These are phyloP conservation scores for Colletotrichum sp. DNA, from an alignment of 2,329 filamentous ascomycete species.

Conservation along the genomic window DNA sequence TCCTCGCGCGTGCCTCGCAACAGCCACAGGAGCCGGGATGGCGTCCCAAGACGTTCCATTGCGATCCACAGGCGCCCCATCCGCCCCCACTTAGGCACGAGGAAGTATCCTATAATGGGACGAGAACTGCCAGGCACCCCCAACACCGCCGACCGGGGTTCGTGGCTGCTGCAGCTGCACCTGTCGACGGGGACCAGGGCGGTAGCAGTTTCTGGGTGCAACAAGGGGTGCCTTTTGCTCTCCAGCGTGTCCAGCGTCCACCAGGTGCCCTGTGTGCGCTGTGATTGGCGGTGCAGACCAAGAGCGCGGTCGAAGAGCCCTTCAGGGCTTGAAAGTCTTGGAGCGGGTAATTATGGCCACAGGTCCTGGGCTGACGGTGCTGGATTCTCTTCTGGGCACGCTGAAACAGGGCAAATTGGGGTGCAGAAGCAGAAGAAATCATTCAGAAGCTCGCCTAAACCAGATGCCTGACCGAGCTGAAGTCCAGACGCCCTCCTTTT, in stretches of 20 bases:
- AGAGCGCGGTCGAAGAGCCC: neutral
- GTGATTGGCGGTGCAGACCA: neutral
- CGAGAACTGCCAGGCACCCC: neutral
- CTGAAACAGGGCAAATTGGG: constrained; percentile 1
- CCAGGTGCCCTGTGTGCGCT: neutral
- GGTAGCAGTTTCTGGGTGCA: neutral
- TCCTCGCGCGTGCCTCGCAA: neutral
- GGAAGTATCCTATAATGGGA: constrained; percentile 5
- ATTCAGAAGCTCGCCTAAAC: neutral
- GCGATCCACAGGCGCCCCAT: neutral
- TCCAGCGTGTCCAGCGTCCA: neutral
- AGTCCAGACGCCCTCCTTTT: neutral
- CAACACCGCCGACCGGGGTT: neutral
- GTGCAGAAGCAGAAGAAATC: neutral
- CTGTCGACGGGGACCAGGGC: neutral
- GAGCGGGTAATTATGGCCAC: neutral
- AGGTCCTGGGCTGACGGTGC: neutral
- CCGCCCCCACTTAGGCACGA: neutral
- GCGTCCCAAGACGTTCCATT: neutral
- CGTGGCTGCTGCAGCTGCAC: neutral
- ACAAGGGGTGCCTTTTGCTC: neutral
- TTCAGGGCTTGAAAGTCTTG: neutral
- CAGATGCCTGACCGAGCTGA: neutral
- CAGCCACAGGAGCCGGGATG: neutral
- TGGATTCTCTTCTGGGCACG: constrained; percentile 6